Base-by-base conservation (phyloP, 768 basidiomycete species). In the Omphalotus guepiniiformis region DNA sequence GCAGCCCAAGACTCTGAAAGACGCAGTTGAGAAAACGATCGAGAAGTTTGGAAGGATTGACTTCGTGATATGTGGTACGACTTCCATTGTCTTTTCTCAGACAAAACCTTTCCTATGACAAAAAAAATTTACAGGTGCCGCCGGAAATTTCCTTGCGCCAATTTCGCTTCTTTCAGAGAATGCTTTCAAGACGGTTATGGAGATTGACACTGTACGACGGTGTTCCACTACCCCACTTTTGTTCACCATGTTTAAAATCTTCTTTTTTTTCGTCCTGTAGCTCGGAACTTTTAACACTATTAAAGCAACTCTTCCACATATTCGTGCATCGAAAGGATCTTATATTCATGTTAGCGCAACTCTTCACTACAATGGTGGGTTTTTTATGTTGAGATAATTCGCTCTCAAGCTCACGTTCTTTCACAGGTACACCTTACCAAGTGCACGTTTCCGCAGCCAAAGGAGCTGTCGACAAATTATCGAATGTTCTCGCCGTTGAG, bases 371-470 rank as follows among this genome's bases (percentile, higher is more conserved):
- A 75, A 66, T 46, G 89, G 90, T 87, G 53, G 3, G 22, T 41
- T 42, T 46, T 50, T 15, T 44, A 0, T 35, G 34, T 28, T 45
- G 40, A 8, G 11, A 13, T 35, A 47, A 8, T 53, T 44, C 46
- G 39, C 46, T 55, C 38, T 32, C 18, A 42, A 25, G 6, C 35
- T 25, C 15, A 41, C 8, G 38, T 26, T 22, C 23, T 9, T 18
- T 19, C 32, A 44, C 57, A 88, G 90, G 73, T 9, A 82, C 82
- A 6, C 88, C 90, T 0, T 90, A 83, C 63, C 94, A 97, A 66
- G 91, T 81, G 6, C 95, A 97, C 58, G 92, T 95, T 11, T 91
- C 90, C 11, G 90, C 93, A 7, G 94, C 94, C 19, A 99, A 98
- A 65, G 93, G 95, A 0, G 95, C 78, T 15, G 81, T 98, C 28